Conservation (phyloP, 192 early-diverging fungal species). For the Phycomyces nitens region DNA sequence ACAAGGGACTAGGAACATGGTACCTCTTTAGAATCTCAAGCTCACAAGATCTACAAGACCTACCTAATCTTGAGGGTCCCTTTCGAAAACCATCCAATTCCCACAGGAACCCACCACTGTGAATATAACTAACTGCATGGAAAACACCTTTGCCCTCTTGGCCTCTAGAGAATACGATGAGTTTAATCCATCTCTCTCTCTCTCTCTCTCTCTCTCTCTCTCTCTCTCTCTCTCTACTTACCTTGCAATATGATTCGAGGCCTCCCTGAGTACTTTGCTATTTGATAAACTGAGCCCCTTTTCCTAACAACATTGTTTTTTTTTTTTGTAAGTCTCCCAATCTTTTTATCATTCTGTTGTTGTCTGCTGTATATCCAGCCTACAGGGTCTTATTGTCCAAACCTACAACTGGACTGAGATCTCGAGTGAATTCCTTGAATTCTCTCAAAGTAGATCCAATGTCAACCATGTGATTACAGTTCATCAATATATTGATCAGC, state of each 20-base stretch:
- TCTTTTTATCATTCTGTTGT: neutral
- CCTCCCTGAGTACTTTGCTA: slow-evolving; percentile 40
- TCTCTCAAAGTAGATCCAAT: slow-evolving; percentile 51
- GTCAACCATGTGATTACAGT: slow-evolving; percentile 47
- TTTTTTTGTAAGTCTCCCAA: neutral
- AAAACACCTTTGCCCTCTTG: slow-evolving; percentile 51
- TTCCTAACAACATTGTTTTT: neutral
- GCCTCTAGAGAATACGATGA: neutral
- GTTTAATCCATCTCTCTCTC: too few species aligned
- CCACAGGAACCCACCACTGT: slow-evolving; percentile 51
- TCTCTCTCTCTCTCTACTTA: too few species aligned
- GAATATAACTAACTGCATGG: slow-evolving; percentile 63
- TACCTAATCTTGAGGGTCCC: slow-evolving; percentile 48
- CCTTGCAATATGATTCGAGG: slow-evolving; percentile 58
- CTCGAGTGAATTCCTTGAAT: slow-evolving; percentile 58
- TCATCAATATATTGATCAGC: slow-evolving; percentile 62
- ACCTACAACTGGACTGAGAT: slow-evolving; percentile 51
- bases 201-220: too few species aligned
- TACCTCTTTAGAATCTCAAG: too few species aligned
- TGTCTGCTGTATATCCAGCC: neutral
- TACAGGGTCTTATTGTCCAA: neutral
- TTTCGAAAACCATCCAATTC: slow-evolving; percentile 65
- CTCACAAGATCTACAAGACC: neutral
- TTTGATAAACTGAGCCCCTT: slow-evolving; percentile 12
- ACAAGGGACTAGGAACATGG: slow-evolving; percentile 32